Evolutionary conservation across 495 filamentous ascomycete species (phyloP).

Genomic region (Halenospora varia): DNA sequence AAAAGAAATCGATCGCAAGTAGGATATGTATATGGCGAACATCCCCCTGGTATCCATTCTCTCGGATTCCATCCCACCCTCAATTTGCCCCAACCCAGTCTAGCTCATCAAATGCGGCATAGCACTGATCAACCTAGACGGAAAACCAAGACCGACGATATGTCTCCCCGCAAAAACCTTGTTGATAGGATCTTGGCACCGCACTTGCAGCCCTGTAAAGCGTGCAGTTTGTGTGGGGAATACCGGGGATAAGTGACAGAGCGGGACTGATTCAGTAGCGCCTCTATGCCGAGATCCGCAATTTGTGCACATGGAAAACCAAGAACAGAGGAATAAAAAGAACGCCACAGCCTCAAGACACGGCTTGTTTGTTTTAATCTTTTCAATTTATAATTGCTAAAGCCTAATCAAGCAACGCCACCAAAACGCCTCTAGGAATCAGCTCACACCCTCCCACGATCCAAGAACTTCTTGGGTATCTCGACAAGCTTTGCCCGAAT

Average conservation of each 20-base stretch:
- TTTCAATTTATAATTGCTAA: neutral
- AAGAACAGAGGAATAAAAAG: neutral
- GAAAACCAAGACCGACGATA: neutral
- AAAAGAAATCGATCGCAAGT: neutral
- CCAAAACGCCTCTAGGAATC: neutral
- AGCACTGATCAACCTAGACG: too few species aligned
- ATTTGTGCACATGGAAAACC: neutral
- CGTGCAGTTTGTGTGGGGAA: neutral
- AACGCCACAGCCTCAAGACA: too few species aligned
- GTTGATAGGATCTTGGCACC: neutral
- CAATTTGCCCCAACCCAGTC: too few species aligned
- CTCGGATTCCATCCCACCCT: neutral
- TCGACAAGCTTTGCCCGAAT: neutral
- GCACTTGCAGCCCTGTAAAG: neutral
- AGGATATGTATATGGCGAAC: too few species aligned
- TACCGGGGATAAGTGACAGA: neutral
- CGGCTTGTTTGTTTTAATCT: too few species aligned
- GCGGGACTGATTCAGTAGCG: neutral
- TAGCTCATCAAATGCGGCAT: too few species aligned
- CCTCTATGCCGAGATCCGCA: neutral
- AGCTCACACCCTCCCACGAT: neutral
- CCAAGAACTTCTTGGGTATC: neutral
- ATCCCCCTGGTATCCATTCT: neutral
- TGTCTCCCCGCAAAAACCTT: neutral
- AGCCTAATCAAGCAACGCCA: neutral